Percentiles rank a stretch among this genome's conserved stretches.
Evolutionary conservation across 2,329 filamentous ascomycete species (phyloP).

Genomic region (Diaporthe sp.): DNA sequence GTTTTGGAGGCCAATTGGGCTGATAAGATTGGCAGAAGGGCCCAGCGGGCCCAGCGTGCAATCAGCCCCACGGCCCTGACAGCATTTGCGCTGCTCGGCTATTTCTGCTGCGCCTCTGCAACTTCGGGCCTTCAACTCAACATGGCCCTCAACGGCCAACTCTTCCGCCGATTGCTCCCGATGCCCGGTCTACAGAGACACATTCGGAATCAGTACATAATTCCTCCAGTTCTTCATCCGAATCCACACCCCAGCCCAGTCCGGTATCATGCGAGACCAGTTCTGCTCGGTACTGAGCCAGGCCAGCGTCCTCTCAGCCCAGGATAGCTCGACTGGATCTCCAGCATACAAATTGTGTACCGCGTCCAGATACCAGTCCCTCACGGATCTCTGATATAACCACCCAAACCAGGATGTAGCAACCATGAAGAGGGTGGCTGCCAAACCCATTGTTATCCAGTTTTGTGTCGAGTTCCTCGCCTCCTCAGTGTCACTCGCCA

Average conservation of each 20-base stretch:
- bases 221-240: not conserved
- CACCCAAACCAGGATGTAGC: not conserved
- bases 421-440: not conserved
- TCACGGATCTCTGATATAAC: not conserved
- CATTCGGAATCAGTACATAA: not conserved
- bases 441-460: not conserved
- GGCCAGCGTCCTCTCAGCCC: not conserved
- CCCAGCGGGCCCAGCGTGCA: too few relatives aligned
- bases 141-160: too few relatives aligned
- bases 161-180: too few relatives aligned
- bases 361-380: not conserved
- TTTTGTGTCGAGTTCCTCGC: not conserved
- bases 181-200: not conserved
- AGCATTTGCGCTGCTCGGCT: too few relatives aligned
- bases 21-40: too few relatives aligned
- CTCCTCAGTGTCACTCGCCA: constrained; percentile 1
- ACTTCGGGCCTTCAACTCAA: too few relatives aligned
- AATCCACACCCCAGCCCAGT: not conserved
- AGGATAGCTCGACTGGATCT: not conserved
- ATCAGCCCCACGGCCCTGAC: too few relatives aligned
- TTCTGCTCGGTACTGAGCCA: not conserved
- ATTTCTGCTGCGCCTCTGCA: too few relatives aligned
- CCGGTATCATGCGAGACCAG: not conserved
- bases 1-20: too few relatives aligned
- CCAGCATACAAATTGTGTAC: not conserved